Percentiles rank a stretch among this genome's conserved stretches.
phyloP scores from a whole-genome alignment of 306 rosid species.

The Malus fusca region DNA sequence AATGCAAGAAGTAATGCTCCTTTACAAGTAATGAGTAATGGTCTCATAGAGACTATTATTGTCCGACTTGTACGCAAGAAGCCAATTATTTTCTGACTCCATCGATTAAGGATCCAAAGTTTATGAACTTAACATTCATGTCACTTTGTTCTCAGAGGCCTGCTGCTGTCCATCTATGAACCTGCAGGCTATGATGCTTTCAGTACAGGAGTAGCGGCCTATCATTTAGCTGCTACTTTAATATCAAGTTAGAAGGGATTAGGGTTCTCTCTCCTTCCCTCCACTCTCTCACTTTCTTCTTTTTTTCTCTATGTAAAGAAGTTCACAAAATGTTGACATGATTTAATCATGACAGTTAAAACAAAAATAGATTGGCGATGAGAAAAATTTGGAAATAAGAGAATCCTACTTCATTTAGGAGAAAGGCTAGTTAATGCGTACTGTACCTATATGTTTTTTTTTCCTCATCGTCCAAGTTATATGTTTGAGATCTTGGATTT shows the following conservation, averaged over 20 bases:
- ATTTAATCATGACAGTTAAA: too few species aligned
- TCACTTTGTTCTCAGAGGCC: not conserved
- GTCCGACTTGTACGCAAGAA: too few species aligned
- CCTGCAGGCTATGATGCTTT: not conserved
- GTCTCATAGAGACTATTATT: too few species aligned
- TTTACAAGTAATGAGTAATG: too few species aligned
- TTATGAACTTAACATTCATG: not conserved
- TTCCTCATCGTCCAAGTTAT: not conserved
- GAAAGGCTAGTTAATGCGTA: not conserved
- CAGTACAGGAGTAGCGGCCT: not conserved
- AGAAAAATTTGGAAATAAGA: too few species aligned
- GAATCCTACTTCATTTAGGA: too few species aligned
- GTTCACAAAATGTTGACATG: accelerated
- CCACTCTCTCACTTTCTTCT: accelerated
- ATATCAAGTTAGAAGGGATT: not conserved
- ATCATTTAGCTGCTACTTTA: not conserved
- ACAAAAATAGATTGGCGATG: too few species aligned
- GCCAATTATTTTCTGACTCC: too few species aligned
- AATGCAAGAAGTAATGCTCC: too few species aligned
- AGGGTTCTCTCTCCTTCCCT: too few species aligned
- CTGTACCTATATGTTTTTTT: not conserved
- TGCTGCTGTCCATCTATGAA: not conserved
- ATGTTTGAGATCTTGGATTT: not conserved
- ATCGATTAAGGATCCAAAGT: not conserved
- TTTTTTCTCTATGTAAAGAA: too few species aligned